Evolutionary conservation across 202 grass and related monocot species (phyloP).

Genomic region (Zoysia matrella): DNA sequence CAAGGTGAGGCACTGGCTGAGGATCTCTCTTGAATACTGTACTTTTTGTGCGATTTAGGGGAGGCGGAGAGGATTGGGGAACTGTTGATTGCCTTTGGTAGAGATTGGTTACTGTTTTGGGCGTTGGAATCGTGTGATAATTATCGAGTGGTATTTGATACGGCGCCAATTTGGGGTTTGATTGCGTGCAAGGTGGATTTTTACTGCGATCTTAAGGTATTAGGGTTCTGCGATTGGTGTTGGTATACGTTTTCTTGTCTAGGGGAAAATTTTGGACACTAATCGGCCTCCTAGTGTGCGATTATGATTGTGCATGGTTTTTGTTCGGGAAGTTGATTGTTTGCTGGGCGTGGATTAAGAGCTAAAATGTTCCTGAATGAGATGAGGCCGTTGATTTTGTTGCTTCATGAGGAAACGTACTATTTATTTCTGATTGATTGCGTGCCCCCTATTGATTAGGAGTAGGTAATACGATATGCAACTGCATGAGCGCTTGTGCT

Average conservation of each 20-base stretch:
- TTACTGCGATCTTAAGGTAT: background rate
- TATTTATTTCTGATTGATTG: background rate
- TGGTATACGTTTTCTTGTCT: background rate
- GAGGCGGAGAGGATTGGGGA: background rate
- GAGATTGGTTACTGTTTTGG: background rate
- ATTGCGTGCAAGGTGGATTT: background rate
- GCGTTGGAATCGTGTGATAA: background rate
- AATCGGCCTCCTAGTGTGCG: background rate
- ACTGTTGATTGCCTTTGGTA: background rate
- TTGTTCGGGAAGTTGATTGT: background rate
- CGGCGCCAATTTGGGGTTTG: background rate
- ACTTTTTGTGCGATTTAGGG: background rate
- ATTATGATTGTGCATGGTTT: background rate
- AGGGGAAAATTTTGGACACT: background rate
- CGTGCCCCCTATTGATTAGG: too few relatives aligned
- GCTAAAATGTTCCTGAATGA: background rate
- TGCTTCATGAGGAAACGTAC: background rate
- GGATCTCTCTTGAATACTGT: background rate
- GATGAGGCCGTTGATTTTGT: background rate
- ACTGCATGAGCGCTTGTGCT: background rate
- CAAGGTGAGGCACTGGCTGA: slow-evolving; percentile 41
- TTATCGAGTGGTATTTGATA: background rate
- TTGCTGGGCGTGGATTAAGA: background rate
- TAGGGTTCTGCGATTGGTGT: slow-evolving; percentile 20
- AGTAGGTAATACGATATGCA: background rate